These are phyloP conservation scores for Hypoxylon subgilvum DNA, from an alignment of 495 filamentous ascomycete genomes.

Conservation along the genomic window DNA sequence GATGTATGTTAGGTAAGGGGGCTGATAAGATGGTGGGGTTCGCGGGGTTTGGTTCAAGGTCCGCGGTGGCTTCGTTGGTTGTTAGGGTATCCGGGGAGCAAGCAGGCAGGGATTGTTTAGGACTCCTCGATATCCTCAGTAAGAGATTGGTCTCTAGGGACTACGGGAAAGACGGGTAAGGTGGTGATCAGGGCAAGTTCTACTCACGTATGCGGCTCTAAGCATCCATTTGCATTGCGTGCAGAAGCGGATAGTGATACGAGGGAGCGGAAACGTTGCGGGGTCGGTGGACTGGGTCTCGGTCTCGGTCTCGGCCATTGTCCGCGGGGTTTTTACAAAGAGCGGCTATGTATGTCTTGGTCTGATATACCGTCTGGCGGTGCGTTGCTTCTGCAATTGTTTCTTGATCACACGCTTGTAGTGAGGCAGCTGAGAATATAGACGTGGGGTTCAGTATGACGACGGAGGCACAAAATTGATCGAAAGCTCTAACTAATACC, in stretches of 20 bases:
- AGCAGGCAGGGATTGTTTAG: too few relatives aligned
- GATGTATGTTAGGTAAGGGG: not conserved
- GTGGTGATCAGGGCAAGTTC: not conserved
- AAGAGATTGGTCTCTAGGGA: too few relatives aligned
- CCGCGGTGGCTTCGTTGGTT: too few relatives aligned
- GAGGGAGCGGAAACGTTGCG: slow-evolving; percentile 55
- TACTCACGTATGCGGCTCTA: slow-evolving; percentile 78
- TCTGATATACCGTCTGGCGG: not conserved
- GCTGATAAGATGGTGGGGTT: not conserved
- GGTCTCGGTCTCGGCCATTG: slow-evolving; percentile 47
- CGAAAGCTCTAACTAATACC: too few relatives aligned
- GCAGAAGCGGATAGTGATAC: slow-evolving; percentile 79
- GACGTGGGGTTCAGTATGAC: too few relatives aligned
- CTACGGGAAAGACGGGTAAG: not conserved
- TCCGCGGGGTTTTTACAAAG: not conserved
- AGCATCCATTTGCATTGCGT: slow-evolving; percentile 94
- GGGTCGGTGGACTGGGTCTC: slow-evolving; percentile 32
- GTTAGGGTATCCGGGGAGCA: too few relatives aligned
- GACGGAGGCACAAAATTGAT: too few relatives aligned
- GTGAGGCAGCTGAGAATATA: too few relatives aligned
- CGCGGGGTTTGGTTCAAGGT: not conserved
- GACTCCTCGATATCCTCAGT: too few relatives aligned
- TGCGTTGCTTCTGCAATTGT: not conserved
- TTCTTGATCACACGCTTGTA: too few relatives aligned
- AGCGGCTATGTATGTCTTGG: not conserved